A percentile compares a stretch with the other conserved stretches of the same genome.
Conservation (phyloP, 2,329 filamentous ascomycete species). For the Didymella exigua region DNA sequence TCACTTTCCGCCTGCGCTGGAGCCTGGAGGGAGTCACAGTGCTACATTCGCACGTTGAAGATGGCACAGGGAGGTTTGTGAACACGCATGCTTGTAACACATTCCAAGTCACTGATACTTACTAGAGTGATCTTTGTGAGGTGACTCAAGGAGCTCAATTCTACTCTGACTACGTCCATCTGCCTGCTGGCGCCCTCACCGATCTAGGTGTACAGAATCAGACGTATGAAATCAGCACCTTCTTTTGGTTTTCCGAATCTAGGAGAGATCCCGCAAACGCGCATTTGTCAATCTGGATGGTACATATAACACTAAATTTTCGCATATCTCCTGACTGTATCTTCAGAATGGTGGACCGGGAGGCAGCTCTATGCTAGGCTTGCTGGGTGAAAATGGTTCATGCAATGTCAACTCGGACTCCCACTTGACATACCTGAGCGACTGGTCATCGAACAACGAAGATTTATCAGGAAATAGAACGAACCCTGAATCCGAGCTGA, state of each 20-base stretch:
- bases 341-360: conserved; percentile 23
- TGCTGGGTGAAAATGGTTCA: conserved; percentile 24
- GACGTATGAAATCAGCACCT: conserved; percentile 49
- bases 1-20: conserved; percentile 50
- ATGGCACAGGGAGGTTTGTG: conserved; percentile 50
- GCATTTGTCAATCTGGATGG: conserved; percentile 21
- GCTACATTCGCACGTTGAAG: conserved; percentile 48
- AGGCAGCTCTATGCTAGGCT: conserved; percentile 28
- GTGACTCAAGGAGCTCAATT: conserved; percentile 61
- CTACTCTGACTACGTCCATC: conserved; percentile 66
- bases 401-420: conserved; percentile 53
- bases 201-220: conserved; percentile 48
- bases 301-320: background rate
- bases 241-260: conserved; percentile 33
- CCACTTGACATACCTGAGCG: conserved; percentile 58
- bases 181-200: conserved; percentile 55
- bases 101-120: background rate
- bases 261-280: conserved; percentile 23
- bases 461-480: conserved; percentile 8
- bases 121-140: conserved; percentile 58
- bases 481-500: background rate
- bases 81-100: background rate
- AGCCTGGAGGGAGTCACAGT: conserved; percentile 47
- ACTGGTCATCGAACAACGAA: conserved; percentile 67
- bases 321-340: background rate